phyloP scores from a whole-genome alignment of 2,329 filamentous ascomycete genomes.

The Cryphonectria nitschkei region DNA sequence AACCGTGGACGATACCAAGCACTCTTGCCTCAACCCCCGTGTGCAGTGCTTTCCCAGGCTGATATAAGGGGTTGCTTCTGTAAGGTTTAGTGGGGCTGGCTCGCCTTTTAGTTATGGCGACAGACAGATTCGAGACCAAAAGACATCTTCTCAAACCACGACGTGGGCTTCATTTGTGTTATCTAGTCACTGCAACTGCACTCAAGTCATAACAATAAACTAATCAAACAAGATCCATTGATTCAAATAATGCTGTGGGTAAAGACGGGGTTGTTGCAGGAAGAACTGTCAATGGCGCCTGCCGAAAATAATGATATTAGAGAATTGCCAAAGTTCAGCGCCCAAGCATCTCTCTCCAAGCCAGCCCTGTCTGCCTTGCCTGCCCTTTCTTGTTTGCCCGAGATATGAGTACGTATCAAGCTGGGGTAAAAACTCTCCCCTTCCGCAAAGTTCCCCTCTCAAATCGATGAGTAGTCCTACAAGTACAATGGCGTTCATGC shows the following conservation, averaged over 20 bases:
- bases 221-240: background rate
- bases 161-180: background rate
- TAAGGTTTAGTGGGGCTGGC: background rate
- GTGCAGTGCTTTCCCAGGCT: background rate
- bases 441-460: background rate
- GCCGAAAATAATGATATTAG: slow-evolving; percentile 9
- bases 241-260: slow-evolving; percentile 1
- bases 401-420: slow-evolving; percentile 1
- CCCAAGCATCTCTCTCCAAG: background rate
- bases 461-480: background rate
- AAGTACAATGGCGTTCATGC: slow-evolving; percentile 4
- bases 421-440: background rate
- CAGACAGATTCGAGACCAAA: background rate
- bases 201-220: background rate
- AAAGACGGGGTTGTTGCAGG: background rate
- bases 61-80: background rate
- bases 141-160: background rate
- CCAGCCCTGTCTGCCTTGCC: background rate
- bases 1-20: background rate
- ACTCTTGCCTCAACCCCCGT: background rate
- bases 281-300: background rate
- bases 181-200: background rate
- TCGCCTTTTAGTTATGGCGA: background rate
- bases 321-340: background rate
- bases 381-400: background rate